Conservation (phyloP, 169 alveolate genomes). For the Babesia ovata region DNA sequence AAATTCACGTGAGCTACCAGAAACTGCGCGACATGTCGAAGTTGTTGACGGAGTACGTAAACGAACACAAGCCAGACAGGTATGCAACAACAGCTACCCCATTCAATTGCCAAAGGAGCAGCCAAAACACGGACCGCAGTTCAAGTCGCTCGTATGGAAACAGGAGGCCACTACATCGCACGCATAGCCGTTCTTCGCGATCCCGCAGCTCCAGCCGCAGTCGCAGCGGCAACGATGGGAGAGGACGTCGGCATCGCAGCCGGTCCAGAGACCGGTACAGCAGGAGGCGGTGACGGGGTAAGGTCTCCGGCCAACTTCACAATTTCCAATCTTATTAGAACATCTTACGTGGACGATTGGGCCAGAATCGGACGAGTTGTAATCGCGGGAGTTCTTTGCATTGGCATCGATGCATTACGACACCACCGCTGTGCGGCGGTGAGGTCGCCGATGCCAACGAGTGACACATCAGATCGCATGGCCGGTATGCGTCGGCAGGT, state of each 20-base stretch:
- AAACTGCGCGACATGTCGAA: constrained; percentile 74
- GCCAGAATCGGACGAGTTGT: no score
- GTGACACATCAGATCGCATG: background rate
- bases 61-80: constrained; percentile 41
- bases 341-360: no score
- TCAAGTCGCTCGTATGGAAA: constrained; percentile 11
- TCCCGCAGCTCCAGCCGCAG: constrained; percentile 24
- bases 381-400: no score
- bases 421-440: background rate
- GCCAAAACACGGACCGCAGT: constrained; percentile 11
- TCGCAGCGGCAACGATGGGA: constrained; percentile 18
- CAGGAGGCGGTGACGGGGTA: constrained; percentile 16
- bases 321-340: no score
- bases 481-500: constrained; percentile 19
- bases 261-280: constrained; percentile 20
- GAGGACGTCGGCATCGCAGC: constrained; percentile 19
- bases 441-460: background rate
- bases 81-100: background rate
- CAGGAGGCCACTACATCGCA: background rate
- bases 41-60: constrained; percentile 49
- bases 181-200: constrained; percentile 4
- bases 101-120: background rate
- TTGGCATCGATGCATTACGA: no score
- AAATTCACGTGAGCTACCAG: constrained; percentile 80
- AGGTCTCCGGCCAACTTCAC: no score